A percentile compares a stretch with the other conserved stretches of the same genome.
Evolutionary conservation across 1,284 basidiomycete species (phyloP).

Genomic region (Athelia psychrophila): DNA sequence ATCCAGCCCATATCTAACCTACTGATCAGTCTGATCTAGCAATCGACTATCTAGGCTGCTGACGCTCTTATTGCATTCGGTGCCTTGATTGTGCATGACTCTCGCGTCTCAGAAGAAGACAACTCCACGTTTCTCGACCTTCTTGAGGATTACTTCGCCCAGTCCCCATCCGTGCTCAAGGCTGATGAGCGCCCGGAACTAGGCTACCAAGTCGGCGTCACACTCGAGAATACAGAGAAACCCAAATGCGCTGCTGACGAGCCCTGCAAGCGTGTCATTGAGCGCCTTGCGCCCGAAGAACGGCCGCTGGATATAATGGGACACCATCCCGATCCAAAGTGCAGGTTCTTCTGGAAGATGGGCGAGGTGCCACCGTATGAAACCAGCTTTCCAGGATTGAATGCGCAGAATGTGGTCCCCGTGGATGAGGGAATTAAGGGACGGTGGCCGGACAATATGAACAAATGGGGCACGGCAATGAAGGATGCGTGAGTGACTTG

Average conservation of each 20-base stretch:
- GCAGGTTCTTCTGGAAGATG: slow-evolving; percentile 93
- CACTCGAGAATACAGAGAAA: slow-evolving; percentile 91
- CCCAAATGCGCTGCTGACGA: slow-evolving; percentile 82
- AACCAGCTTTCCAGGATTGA: slow-evolving; percentile 71
- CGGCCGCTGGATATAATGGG: slow-evolving; percentile 78
- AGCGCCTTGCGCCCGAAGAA: slow-evolving; percentile 68
- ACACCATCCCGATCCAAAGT: slow-evolving; percentile 87
- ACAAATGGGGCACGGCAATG: slow-evolving; percentile 84
- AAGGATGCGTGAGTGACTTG: slow-evolving; percentile 67
- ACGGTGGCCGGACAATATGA: slow-evolving; percentile 68
- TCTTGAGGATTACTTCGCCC: slow-evolving; percentile 86
- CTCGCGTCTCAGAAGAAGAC: slow-evolving; percentile 78
- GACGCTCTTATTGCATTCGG: slow-evolving; percentile 80
- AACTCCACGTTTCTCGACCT: slow-evolving; percentile 80
- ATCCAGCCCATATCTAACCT: neutral
- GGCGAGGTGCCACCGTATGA: slow-evolving; percentile 71
- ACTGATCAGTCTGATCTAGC: too few species aligned
- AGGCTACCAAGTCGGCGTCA: slow-evolving; percentile 79
- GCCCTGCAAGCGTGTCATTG: slow-evolving; percentile 71
- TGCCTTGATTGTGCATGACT: slow-evolving; percentile 80
- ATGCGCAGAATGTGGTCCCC: slow-evolving; percentile 81
- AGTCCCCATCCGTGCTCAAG: slow-evolving; percentile 57
- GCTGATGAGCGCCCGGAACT: slow-evolving; percentile 81
- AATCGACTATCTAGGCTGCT: slow-evolving; percentile 54
- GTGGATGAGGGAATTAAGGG: slow-evolving; percentile 48